Base-by-base conservation (phyloP, 2,329 filamentous ascomycete genomes). In the Thielaviopsis populi region DNA sequence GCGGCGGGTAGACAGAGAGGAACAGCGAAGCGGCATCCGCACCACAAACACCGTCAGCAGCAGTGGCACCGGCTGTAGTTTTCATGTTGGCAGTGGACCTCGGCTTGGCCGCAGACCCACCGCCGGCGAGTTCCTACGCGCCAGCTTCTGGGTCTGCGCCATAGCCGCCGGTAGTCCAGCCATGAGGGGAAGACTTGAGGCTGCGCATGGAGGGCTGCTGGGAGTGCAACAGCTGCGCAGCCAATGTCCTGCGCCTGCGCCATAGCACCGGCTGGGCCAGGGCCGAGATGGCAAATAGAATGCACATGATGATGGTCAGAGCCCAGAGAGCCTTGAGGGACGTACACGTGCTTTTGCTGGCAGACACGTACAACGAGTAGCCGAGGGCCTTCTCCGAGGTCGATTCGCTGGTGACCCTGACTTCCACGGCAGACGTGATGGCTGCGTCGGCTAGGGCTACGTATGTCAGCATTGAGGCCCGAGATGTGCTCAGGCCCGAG, bases 261-360 rank as follows among this genome's bases (percentile, higher is more conserved):
- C 84, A 88, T 46, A 89, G 76, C 68, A 83, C 83, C 63, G 77
- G 73, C 37, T 78, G 80, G 56, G 81, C 78, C 60, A 86, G 73
- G 56, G 78, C 75, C 1, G 83, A 86, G 66, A 88, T 79, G 67
- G 82, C 79, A 70, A 88, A 89, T 42, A 89, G 75, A 53, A 88
- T 81, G 72, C 85, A 90, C 60, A 95, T 80, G 3, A 85, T 85
- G 73, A 96, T 91, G 72, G 84, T 83, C 66, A 96, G 75, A 0
- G 90, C 91, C 91, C 91, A 96, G 68, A 94, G 83, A 17, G 87
- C 83, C 79, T 95, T 95, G 73, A 91, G 84, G 77, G 94, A 85
- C 70, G 85, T 84, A 76, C 91, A 96, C 63, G 88, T 87, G 19
- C 80, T 73, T 72, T 78, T 79, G 69, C 78, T 79, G 3, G 77